Conservation (phyloP, 2,329 filamentous ascomycete genomes). For the Bipolaris gigantea region DNA sequence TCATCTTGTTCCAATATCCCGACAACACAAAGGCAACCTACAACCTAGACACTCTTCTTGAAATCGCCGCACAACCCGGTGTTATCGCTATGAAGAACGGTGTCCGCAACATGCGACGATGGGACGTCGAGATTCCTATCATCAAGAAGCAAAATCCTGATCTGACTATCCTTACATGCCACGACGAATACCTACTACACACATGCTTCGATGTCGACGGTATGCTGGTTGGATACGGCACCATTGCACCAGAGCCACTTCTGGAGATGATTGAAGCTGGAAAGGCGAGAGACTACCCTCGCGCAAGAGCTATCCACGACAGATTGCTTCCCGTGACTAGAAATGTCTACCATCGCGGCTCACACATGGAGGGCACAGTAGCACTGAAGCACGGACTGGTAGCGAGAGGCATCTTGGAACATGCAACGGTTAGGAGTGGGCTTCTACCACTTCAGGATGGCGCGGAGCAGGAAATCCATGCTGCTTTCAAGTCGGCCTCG, state of each 20-base stretch:
- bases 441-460: constrained; percentile 50
- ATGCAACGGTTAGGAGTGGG: constrained; percentile 56
- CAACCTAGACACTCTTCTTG: constrained; percentile 55
- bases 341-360: constrained; percentile 58
- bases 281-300: constrained; percentile 54
- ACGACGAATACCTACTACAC: constrained; percentile 58
- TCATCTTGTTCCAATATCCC: constrained; percentile 59
- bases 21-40: constrained; percentile 59
- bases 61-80: constrained; percentile 56
- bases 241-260: constrained; percentile 55
- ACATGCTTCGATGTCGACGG: constrained; percentile 58
- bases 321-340: constrained; percentile 56
- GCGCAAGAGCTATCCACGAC: constrained; percentile 55
- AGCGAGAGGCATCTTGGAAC: constrained; percentile 53
- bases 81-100: constrained; percentile 62
- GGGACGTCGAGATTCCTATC: constrained; percentile 59
- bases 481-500: constrained; percentile 42
- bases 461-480: constrained; percentile 50
- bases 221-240: constrained; percentile 59
- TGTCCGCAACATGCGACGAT: constrained; percentile 60
- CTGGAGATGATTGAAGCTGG: constrained; percentile 56
- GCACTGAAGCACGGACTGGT: constrained; percentile 56
- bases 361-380: constrained; percentile 59
- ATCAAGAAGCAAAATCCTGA: constrained; percentile 54
- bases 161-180: constrained; percentile 55